Evolutionary conservation across 2,329 filamentous ascomycete genomes (phyloP).

Genomic region (Epichloe sibirici): DNA sequence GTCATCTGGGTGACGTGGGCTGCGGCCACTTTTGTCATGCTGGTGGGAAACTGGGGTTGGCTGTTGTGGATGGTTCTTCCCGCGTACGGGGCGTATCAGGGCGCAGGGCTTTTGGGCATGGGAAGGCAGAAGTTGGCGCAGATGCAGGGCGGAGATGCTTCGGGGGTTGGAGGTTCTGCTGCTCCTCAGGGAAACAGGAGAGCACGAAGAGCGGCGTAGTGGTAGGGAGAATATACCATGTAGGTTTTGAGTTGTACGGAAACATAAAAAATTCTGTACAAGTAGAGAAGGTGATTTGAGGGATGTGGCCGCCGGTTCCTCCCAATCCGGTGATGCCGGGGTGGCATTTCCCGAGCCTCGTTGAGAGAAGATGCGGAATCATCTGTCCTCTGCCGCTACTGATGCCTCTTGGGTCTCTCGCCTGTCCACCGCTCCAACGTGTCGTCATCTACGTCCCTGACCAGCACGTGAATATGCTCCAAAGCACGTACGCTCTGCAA

Average conservation of each 20-base stretch:
- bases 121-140: slow-evolving; percentile 40
- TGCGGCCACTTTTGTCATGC: slow-evolving; percentile 54
- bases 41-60: slow-evolving; percentile 71
- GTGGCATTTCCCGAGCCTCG: neutral
- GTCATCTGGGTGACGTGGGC: slow-evolving; percentile 90
- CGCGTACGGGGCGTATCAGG: slow-evolving; percentile 43
- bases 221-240: neutral
- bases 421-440: slow-evolving; percentile 42
- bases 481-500: slow-evolving; percentile 79
- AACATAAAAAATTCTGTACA: neutral
- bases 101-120: slow-evolving; percentile 38
- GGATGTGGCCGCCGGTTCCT: neutral
- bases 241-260: neutral
- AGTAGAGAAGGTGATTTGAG: too few relatives aligned
- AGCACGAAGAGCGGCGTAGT: slow-evolving; percentile 40
- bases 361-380: neutral
- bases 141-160: slow-evolving; percentile 23
- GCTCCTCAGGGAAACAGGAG: slow-evolving; percentile 37
- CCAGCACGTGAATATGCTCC: slow-evolving; percentile 78
- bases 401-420: slow-evolving; percentile 26
- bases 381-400: neutral
- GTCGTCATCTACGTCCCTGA: slow-evolving; percentile 40
- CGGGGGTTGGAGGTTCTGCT: slow-evolving; percentile 16
- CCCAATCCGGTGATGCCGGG: too few relatives aligned
- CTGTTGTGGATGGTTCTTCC: slow-evolving; percentile 42